Evolutionary conservation across 768 basidiomycete genomes (phyloP).

Genomic region (Calocybe cyanea): DNA sequence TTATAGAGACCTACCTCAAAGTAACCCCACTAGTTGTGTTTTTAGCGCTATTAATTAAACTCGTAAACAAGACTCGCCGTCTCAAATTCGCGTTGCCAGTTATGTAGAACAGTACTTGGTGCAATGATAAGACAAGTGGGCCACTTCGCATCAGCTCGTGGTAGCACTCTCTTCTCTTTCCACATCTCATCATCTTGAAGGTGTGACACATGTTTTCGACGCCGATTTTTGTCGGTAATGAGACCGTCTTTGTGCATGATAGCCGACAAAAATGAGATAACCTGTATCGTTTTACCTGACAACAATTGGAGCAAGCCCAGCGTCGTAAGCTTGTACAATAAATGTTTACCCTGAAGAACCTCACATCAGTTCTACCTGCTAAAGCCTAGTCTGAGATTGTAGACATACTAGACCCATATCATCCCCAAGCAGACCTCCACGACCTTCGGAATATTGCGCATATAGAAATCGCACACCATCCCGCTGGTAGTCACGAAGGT

Average conservation of each 20-base stretch:
- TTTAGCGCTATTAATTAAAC: neutral
- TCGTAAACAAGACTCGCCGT: slow-evolving; percentile 42
- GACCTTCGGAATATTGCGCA: slow-evolving; percentile 57
- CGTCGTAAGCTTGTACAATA: neutral
- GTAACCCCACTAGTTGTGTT: slow-evolving; percentile 75
- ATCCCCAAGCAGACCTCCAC: slow-evolving; percentile 87
- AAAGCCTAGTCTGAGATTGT: neutral
- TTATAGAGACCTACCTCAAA: slow-evolving; percentile 81
- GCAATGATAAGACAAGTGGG: slow-evolving; percentile 86
- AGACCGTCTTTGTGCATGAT: slow-evolving; percentile 84
- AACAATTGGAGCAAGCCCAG: neutral
- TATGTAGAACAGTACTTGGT: slow-evolving; percentile 77
- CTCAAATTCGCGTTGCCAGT: slow-evolving; percentile 88
- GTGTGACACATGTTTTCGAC: slow-evolving; percentile 60
- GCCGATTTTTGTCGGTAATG: slow-evolving; percentile 57
- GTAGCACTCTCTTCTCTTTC: slow-evolving; percentile 49
- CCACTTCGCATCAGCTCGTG: slow-evolving; percentile 71
- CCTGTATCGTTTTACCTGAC: slow-evolving; percentile 91
- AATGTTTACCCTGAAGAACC: slow-evolving; percentile 4
- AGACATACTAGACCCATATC: slow-evolving; percentile 82
- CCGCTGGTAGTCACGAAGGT: slow-evolving; percentile 87
- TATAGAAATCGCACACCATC: slow-evolving; percentile 85
- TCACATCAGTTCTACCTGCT: neutral
- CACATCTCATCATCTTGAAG: slow-evolving; percentile 60
- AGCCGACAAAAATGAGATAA: slow-evolving; percentile 84